Conservation (phyloP, 2,329 filamentous ascomycete species). For the Botrytis elliptica region DNA sequence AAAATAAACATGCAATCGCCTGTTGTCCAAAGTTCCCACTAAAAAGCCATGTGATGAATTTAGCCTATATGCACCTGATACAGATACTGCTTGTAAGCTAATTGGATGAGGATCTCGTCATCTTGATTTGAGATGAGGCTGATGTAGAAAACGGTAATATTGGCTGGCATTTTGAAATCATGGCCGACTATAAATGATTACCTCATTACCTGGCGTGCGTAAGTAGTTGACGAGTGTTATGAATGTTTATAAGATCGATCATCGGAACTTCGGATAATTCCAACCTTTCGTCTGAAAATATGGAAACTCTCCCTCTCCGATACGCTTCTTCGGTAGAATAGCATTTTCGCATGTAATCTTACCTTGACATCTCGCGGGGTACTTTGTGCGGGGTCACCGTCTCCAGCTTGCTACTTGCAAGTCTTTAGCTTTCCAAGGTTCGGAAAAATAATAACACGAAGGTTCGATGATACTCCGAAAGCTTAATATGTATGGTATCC, state of each 20-base stretch:
- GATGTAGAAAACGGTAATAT: background rate
- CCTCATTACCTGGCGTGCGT: background rate
- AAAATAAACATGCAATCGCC: background rate
- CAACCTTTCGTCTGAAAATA: background rate
- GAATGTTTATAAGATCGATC: background rate
- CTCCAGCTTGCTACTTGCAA: background rate
- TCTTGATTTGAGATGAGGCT: background rate
- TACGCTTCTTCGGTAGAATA: background rate
- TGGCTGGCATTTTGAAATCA: background rate
- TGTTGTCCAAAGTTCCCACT: background rate
- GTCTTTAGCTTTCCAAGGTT: background rate
- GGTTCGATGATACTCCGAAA: constrained; percentile 2
- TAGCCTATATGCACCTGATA: background rate
- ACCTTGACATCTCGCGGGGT: background rate
- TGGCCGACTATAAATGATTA: background rate
- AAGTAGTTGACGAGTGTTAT: background rate
- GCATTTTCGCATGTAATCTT: no score
- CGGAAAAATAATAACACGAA: background rate
- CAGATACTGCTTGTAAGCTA: background rate
- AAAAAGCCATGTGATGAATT: background rate
- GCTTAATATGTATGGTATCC: background rate
- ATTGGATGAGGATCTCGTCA: background rate
- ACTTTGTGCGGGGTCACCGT: background rate
- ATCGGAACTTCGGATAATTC: background rate
- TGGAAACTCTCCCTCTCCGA: background rate